phyloP scores from a whole-genome alignment of 371 early-diverging fungal genomes.

The Dinochytrium kinnereticum region DNA sequence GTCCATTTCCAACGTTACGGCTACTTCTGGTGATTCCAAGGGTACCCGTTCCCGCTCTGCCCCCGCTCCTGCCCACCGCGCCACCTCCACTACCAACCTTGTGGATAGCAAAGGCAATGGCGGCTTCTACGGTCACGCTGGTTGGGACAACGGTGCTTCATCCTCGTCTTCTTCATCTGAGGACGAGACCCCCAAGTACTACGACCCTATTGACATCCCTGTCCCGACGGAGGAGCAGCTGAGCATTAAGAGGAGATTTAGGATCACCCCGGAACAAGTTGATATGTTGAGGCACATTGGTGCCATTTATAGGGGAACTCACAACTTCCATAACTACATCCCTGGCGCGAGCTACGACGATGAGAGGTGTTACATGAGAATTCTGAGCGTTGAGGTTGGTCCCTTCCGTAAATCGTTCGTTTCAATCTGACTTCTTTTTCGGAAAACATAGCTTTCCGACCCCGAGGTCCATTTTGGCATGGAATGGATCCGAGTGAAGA shows the following conservation, averaged over 20 bases:
- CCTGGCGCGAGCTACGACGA: conserved; percentile 50
- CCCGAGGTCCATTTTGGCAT: conserved; percentile 51
- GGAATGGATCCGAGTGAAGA: conserved; percentile 55
- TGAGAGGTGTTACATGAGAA: conserved; percentile 42
- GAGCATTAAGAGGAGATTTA: conserved; percentile 34
- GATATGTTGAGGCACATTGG: conserved; percentile 44
- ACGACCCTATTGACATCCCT: conserved; percentile 48
- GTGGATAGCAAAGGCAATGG: not conserved
- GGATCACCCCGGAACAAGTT: conserved; percentile 45
- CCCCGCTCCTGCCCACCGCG: not conserved
- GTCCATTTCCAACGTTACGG: not conserved
- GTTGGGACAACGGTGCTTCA: conserved; percentile 56
- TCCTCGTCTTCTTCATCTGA: conserved; percentile 45
- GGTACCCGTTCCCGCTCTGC: conserved; percentile 14
- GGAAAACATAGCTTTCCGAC: conserved; percentile 6
- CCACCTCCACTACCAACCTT: conserved; percentile 21
- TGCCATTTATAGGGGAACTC: conserved; percentile 47
- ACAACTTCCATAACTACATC: conserved; percentile 60
- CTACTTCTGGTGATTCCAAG: too few relatives aligned
- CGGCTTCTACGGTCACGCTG: conserved; percentile 50
- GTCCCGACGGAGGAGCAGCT: conserved; percentile 40
- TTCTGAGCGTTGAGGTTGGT: conserved; percentile 50
- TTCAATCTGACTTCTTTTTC: too few relatives aligned
- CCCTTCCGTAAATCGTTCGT: conserved; percentile 49
- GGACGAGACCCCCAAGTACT: conserved; percentile 41